A percentile compares a stretch with the other conserved stretches of the same genome.
Evolutionary conservation across 495 filamentous ascomycete genomes (phyloP).

Genomic region (Filosporella fistucella): DNA sequence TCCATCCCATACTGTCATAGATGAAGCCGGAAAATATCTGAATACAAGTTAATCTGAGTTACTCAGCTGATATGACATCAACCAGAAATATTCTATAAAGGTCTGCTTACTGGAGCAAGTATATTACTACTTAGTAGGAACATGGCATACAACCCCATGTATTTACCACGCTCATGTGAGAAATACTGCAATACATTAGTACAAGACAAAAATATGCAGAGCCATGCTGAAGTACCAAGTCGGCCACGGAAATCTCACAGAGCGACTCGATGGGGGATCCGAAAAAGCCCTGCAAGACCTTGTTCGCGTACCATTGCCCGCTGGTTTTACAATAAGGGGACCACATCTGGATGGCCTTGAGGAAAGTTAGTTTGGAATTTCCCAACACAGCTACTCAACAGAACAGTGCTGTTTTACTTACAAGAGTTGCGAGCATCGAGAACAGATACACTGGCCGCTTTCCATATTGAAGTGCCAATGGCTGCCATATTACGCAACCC

Average conservation of each 20-base stretch:
- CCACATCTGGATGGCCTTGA: slow-evolving; percentile 33
- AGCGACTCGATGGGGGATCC: slow-evolving; percentile 61
- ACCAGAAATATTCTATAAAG: background rate
- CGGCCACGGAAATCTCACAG: slow-evolving; percentile 55
- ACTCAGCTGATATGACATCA: background rate
- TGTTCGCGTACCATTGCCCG: slow-evolving; percentile 56
- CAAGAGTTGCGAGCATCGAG: slow-evolving; percentile 23
- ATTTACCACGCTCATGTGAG: slow-evolving; percentile 53
- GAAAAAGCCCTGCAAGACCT: slow-evolving; percentile 58
- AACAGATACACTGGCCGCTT: slow-evolving; percentile 27
- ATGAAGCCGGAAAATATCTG: slow-evolving; percentile 57
- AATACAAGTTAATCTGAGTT: no score
- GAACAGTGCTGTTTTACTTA: background rate
- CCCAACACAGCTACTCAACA: no score
- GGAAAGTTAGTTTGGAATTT: background rate
- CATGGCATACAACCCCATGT: slow-evolving; percentile 56
- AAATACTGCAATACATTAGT: slow-evolving; percentile 43
- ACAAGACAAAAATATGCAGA: no score
- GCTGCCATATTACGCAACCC: slow-evolving; percentile 31
- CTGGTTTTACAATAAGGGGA: slow-evolving; percentile 38
- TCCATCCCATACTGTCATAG: slow-evolving; percentile 53
- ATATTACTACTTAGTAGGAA: slow-evolving; percentile 56
- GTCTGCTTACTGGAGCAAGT: slow-evolving; percentile 39
- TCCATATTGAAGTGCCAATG: slow-evolving; percentile 30
- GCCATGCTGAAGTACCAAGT: slow-evolving; percentile 32